phyloP scores from a whole-genome alignment of 1,284 basidiomycete species.

The Ceratobasidium sp. region DNA sequence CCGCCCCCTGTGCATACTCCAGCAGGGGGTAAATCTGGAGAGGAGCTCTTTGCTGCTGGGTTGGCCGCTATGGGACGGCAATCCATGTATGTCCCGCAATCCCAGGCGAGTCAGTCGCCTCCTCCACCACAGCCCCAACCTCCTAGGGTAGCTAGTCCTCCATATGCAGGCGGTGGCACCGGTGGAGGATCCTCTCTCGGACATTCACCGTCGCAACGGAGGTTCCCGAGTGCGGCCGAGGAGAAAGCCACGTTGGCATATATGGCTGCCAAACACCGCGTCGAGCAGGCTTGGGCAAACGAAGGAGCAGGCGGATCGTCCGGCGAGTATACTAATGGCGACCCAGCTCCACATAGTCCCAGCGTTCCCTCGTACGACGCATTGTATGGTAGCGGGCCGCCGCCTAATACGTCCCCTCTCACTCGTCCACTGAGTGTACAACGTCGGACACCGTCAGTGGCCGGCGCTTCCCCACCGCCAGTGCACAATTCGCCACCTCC shows the following conservation, averaged over 20 bases:
- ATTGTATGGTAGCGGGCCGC: slow-evolving; percentile 11
- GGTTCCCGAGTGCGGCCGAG: slow-evolving; percentile 32
- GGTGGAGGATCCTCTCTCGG: slow-evolving; percentile 13
- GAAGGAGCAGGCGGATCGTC: slow-evolving; percentile 23
- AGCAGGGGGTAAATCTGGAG: slow-evolving; percentile 24
- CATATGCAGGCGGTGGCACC: neutral
- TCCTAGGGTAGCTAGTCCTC: neutral
- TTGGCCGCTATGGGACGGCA: slow-evolving; percentile 40
- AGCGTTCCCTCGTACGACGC: slow-evolving; percentile 39
- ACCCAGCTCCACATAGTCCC: slow-evolving; percentile 26
- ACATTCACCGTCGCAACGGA: slow-evolving; percentile 8
- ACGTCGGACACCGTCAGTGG: slow-evolving; percentile 22
- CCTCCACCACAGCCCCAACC: neutral
- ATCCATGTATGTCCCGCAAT: slow-evolving; percentile 30
- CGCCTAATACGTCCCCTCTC: neutral
- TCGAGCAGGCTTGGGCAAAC: slow-evolving; percentile 29
- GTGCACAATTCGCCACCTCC: slow-evolving; percentile 32
- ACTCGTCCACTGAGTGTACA: slow-evolving; percentile 34
- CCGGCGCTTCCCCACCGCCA: slow-evolving; percentile 36
- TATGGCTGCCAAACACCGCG: slow-evolving; percentile 35
- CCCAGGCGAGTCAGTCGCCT: slow-evolving; percentile 11
- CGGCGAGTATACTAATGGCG: neutral
- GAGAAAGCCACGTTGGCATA: slow-evolving; percentile 38
- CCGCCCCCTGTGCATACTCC: slow-evolving; percentile 14
- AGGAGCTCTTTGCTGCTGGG: slow-evolving; percentile 37